Conservation (phyloP, 2,329 filamentous ascomycete species). For the Fusarium circinatum region DNA sequence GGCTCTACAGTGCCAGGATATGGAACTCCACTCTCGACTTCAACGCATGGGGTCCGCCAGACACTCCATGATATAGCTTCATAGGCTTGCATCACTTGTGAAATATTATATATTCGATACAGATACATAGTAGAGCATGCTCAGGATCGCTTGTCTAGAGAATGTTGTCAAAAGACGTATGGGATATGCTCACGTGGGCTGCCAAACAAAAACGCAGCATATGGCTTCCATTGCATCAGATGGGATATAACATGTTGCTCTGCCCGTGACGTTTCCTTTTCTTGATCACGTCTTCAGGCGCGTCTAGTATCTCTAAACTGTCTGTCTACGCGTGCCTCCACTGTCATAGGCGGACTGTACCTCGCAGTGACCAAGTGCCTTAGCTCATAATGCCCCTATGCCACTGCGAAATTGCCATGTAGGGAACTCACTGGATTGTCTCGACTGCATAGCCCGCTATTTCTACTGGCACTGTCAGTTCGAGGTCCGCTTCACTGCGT, state of each 20-base stretch:
- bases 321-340: slow-evolving; percentile 8
- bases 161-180: background rate
- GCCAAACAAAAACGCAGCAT: slow-evolving; percentile 11
- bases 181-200: slow-evolving; percentile 13
- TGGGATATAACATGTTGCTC: background rate
- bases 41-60: background rate
- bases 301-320: background rate
- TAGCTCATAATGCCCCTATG: background rate
- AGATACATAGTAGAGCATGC: background rate
- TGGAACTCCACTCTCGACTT: background rate
- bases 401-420: background rate
- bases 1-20: background rate
- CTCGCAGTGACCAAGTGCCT: background rate
- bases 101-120: background rate
- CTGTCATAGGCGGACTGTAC: background rate
- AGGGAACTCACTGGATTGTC: background rate
- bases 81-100: background rate
- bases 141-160: background rate
- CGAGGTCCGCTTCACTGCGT: background rate
- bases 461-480: background rate
- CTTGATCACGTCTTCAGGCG: slow-evolving; percentile 4
- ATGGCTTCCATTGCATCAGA: slow-evolving; percentile 4
- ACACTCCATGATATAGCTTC: background rate
- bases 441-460: background rate
- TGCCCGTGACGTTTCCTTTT: slow-evolving; percentile 1